These are phyloP conservation scores for Blastomyces silverae DNA, from an alignment of 2,329 filamentous ascomycete genomes.

Conservation along the genomic window DNA sequence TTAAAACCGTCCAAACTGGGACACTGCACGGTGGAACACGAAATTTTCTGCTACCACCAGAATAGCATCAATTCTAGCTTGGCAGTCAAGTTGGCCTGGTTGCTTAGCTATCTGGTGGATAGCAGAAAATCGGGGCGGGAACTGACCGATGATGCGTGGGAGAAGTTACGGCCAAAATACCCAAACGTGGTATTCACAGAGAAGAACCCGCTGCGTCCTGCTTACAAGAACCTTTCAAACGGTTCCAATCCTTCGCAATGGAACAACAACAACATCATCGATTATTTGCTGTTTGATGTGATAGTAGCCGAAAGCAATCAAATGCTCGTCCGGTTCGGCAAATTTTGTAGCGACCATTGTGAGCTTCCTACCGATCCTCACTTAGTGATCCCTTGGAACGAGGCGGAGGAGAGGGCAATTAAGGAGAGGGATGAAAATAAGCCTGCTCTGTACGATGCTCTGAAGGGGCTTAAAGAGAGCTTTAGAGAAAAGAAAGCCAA, in stretches of 20 bases:
- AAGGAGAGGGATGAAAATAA: slow-evolving; percentile 15
- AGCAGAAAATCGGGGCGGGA: slow-evolving; percentile 41
- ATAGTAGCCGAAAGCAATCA: slow-evolving; percentile 29
- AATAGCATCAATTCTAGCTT: slow-evolving; percentile 34
- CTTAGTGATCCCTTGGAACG: slow-evolving; percentile 31
- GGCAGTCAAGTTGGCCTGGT: slow-evolving; percentile 36
- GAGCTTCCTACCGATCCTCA: slow-evolving; percentile 29
- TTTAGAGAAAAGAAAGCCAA: slow-evolving; percentile 22
- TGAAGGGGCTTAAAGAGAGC: slow-evolving; percentile 23
- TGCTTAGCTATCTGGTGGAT: slow-evolving; percentile 44
- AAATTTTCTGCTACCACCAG: slow-evolving; percentile 51
- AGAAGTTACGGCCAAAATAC: slow-evolving; percentile 30
- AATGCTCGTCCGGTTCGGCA: slow-evolving; percentile 31
- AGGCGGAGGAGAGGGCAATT: slow-evolving; percentile 24
- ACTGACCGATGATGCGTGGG: slow-evolving; percentile 38
- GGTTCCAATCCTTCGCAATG: not conserved
- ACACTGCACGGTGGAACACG: slow-evolving; percentile 45
- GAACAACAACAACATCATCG: slow-evolving; percentile 38
- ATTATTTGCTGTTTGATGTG: slow-evolving; percentile 41
- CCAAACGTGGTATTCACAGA: slow-evolving; percentile 22
- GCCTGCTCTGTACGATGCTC: slow-evolving; percentile 7
- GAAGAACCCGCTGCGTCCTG: slow-evolving; percentile 28
- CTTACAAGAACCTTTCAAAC: slow-evolving; percentile 32
- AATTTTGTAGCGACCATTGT: slow-evolving; percentile 25
- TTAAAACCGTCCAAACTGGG: slow-evolving; percentile 46